Evolutionary conservation across 805 yeast species (phyloP), one percentile per base, ranked within the genome.

Genomic region (Myxozyma sirexii): DNA sequence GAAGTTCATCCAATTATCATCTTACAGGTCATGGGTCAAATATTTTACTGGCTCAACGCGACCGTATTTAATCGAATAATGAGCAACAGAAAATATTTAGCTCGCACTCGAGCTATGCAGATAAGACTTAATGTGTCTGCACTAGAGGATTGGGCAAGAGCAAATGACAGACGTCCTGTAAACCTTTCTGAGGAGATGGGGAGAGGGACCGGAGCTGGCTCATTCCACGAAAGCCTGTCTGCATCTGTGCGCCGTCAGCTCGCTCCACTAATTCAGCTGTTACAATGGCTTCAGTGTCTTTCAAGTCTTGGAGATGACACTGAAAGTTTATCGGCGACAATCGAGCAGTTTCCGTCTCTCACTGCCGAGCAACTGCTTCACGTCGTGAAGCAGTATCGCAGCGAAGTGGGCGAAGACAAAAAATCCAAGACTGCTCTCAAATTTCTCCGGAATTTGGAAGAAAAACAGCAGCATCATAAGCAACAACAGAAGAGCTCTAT

Each of bases 101-200:
- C 96, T 0, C 81, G 99, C 60, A 81, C 90, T 0, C 83, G 86
- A 63, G 98, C 97, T 0, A 84, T 94, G 74, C 98, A 94, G 71
- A 86, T 94, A 47, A 78, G 97, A 56, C 80, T 94, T 56, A 94
- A 94, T 68, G 69, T 94, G 8, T 90, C 97, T 0, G 82, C 88
- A 4, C 75, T 94, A 45, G 97, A 94, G 73, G 97, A 94, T 70
- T 94, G 99, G 99, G 81, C 93, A 31, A 82, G 96, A 60, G 79
- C 83, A 4, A 87, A 85, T 66, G 83, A 84, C 68, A 76, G 81
- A 65, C 77, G 78, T 29, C 82, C 84, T 13, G 73, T 71, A 56
- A 26, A 48, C 10, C 23, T 48, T 8, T 23, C 53, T 37, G n/a
- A 43, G 17, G 66, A 72, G 24, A 65, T 66, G 33, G 71, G 68